These are phyloP conservation scores for Nakazawaea holstii DNA, from an alignment of 805 yeast genomes.

Conservation along the genomic window DNA sequence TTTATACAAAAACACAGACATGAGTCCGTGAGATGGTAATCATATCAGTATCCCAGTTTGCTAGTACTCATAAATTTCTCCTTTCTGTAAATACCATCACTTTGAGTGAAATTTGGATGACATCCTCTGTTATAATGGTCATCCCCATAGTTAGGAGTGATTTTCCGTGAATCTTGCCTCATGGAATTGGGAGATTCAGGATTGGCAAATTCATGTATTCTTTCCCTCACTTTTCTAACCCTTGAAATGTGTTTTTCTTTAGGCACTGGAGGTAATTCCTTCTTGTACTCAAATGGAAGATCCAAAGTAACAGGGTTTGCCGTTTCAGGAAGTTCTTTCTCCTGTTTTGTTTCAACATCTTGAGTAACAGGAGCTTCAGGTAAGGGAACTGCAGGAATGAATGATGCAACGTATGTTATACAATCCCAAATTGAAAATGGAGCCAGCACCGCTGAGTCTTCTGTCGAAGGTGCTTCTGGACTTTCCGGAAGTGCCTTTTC, in stretches of 20 bases:
- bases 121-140: neutral
- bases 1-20: too few relatives aligned
- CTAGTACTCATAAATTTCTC: neutral
- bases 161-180: neutral
- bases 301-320: neutral
- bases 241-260: neutral
- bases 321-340: neutral
- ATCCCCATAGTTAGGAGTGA: neutral
- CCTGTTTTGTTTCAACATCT: neutral
- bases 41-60: neutral
- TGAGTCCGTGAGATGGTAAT: neutral
- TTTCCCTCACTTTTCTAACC: neutral
- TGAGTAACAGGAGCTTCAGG: neutral
- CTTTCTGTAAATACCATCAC: neutral
- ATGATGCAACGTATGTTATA: slow-evolving; percentile 9
- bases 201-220: neutral
- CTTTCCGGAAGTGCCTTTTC: neutral
- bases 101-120: slow-evolving; percentile 1
- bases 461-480: neutral
- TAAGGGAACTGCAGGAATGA: slow-evolving; percentile 7
- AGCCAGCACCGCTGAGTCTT: neutral
- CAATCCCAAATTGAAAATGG: slow-evolving; percentile 4
- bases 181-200: neutral
- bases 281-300: neutral
- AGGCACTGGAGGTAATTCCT: slow-evolving; percentile 1